Evolutionary conservation across 2,329 filamentous ascomycete species (phyloP).

Genomic region (Elsinoe batatas): DNA sequence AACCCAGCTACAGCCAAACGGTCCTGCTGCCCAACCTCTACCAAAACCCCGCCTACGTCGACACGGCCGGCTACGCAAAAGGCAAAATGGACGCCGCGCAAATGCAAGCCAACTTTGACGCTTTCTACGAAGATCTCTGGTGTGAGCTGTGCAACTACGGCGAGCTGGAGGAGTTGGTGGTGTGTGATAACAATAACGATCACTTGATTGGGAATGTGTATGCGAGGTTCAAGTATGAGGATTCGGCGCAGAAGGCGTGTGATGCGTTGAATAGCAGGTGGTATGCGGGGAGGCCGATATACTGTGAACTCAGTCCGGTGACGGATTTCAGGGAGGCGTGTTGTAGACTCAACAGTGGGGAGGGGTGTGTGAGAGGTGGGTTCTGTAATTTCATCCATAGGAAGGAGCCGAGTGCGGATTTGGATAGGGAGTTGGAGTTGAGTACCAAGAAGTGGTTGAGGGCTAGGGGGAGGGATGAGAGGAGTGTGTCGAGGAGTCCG

Average conservation of each 20-base stretch:
- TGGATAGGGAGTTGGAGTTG: constrained; percentile 78
- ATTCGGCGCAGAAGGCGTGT: constrained; percentile 85
- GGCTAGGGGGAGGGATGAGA: constrained; percentile 69
- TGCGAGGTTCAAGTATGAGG: constrained; percentile 99
- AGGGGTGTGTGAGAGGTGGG: constrained; percentile 88
- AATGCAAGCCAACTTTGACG: constrained; percentile 98
- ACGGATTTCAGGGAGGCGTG: constrained; percentile 98
- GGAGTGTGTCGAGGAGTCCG: constrained; percentile 71
- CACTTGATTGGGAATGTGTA: constrained; percentile 99
- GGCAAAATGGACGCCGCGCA: constrained; percentile 94
- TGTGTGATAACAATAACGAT: constrained; percentile 99
- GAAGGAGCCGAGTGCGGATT: constrained; percentile 82
- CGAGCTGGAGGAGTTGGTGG: constrained; percentile 92
- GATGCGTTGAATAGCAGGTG: constrained; percentile 88
- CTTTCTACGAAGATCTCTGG: constrained; percentile 99
- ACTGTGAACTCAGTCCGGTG: constrained; percentile 93
- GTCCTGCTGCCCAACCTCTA: constrained; percentile 98
- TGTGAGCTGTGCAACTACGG: constrained; percentile 99
- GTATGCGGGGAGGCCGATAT: constrained; percentile 95
- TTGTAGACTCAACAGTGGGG: constrained; percentile 85
- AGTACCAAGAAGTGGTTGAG: constrained; percentile 96
- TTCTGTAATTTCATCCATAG: constrained; percentile 99
- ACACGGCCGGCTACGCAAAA: constrained; percentile 47
- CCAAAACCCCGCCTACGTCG: constrained; percentile 94
- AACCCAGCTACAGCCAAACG: constrained; percentile 94